Percentiles rank a stretch among this genome's conserved stretches.
Conservation (phyloP, 73 alveolate genomes). For the Blepharisma stoltei region DNA sequence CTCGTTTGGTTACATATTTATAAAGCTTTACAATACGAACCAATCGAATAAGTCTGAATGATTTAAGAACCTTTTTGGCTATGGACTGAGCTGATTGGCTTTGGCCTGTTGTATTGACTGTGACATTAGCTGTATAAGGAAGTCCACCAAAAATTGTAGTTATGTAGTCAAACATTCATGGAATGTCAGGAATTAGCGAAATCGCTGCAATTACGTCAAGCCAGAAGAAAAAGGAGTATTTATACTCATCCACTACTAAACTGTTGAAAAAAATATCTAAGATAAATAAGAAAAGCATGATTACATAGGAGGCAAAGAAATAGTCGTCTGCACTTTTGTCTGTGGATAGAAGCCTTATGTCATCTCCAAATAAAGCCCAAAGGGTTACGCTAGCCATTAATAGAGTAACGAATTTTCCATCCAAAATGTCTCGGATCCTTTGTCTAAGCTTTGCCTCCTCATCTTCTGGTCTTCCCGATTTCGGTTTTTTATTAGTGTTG, state of each 20-base stretch:
- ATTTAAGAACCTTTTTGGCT: neutral
- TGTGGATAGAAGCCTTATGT: constrained; percentile 55
- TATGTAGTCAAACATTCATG: constrained; percentile 44
- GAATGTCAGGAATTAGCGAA: constrained; percentile 59
- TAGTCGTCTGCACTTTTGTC: constrained; percentile 51
- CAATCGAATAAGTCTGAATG: constrained; percentile 66
- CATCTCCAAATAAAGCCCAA: constrained; percentile 75
- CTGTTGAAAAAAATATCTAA: constrained; percentile 51
- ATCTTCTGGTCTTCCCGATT: constrained; percentile 34
- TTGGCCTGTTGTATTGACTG: constrained; percentile 41
- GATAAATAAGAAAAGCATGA: constrained; percentile 47
- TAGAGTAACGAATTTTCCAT: constrained; percentile 57
- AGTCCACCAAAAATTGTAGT: constrained; percentile 31
- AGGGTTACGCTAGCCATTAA: constrained; percentile 57
- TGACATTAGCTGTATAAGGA: constrained; percentile 35
- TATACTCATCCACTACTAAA: constrained; percentile 61
- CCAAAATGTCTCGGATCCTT: constrained; percentile 55
- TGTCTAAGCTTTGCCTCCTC: constrained; percentile 45
- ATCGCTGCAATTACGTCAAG: constrained; percentile 70
- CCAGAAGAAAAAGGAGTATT: constrained; percentile 71
- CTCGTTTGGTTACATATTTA: constrained; percentile 68
- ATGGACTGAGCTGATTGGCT: neutral
- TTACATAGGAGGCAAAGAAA: constrained; percentile 48
- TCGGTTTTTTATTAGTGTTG: neutral
- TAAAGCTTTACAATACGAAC: constrained; percentile 75